Evolutionary conservation across 768 basidiomycete species (phyloP), one percentile per base, ranked within the genome.

Genomic region (Coprinopsis marcescibilis): DNA sequence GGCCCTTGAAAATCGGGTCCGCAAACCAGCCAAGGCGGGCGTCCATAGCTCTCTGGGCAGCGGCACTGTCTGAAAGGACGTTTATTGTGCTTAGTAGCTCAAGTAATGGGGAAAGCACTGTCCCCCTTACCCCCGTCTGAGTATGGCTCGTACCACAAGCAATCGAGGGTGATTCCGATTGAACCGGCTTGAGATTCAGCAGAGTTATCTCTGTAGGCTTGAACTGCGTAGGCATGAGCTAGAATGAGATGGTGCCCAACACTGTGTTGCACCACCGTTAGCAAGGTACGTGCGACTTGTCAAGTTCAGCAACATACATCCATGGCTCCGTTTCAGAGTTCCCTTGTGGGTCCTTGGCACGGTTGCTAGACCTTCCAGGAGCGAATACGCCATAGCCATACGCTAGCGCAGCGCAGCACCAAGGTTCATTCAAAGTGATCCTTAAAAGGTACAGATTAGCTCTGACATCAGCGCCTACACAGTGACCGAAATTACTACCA

Each of bases 371-470:
- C 43, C 82, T 67, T n/a, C 84, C 83, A 19, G 83, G 84, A 0
- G 82, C 85, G 52, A 83, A 84, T 2, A 73, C 66, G 15, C 81
- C 85, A 32, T 73, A 65, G 10, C 77, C 79, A 55, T 85, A 82
- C 5, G 85, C 84, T 12, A 83, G 66, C 38, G 76, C 67, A 35
- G 83, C 72, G 40, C 80, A 64, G 46, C 76, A 77, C 81, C 79
- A 84, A 1, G 83, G 83, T 64, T 89, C 85, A 63, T 88, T 87
- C 59, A 82, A 60, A 1, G 84, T 86, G 46, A 85, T 69, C 82
- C n/a, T n/a, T n/a, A n/a, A n/a, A n/a, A n/a, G n/a, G n/a, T n/a
- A 80, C 80, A 24, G n/a, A 7, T 8, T 5, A 8, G 38, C 24
- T 32, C 42, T 40, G 44, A 37, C 37, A 48, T 39, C 15, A 20